Base-by-base conservation (phyloP, 805 yeast species). In the Scheffersomyces lignosus region DNA sequence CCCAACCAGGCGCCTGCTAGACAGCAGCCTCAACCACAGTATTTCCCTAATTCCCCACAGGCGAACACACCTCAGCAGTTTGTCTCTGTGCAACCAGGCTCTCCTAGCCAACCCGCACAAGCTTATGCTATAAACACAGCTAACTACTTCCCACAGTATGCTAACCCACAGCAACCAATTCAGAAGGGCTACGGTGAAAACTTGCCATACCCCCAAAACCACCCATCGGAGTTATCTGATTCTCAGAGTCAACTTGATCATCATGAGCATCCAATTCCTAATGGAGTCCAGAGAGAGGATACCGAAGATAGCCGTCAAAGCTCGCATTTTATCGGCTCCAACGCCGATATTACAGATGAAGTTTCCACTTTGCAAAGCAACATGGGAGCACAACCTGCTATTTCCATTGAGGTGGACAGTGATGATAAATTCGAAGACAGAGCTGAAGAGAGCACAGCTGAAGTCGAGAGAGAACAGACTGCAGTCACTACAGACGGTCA, bases 31-130 rank as follows among this genome's bases (percentile, higher is more conserved):
- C 64, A 57, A 41, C 65, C 69, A 2, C 71, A 65, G 39, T 63
- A 61, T 47, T 65, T 65, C 45, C 68, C 70, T 2, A 47, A 62
- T 1, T 50, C 66, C n/a, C 68, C 68, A 12, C 63, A 52, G 33
- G 58, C 58, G 15, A 43, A 32, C 31, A 20, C 44, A 5, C 48
- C 48, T 34, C 47, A 37, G 30, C 39, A 37, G 25, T 27, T n/a
- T 29, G 33, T 28, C 12, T 36, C 34, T 15, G 28, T 33, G 16
- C 39, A 18, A 15, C 22, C 37, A 2, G 31, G 31, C 25, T 33
- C 37, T 10, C 37, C 41, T 16, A 16, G 23, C 18, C 53, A 44
- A 20, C 33, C 40, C 3, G 43, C 28, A 7, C 49, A 41, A 28
- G 36, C 45, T 8, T 44, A 34, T 34, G 42, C 40, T 4, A 37